Percentiles rank a stretch among this genome's conserved stretches.
Evolutionary conservation across 352 stramenopile species (phyloP).

Genomic region (Pythium vanterpoolii): DNA sequence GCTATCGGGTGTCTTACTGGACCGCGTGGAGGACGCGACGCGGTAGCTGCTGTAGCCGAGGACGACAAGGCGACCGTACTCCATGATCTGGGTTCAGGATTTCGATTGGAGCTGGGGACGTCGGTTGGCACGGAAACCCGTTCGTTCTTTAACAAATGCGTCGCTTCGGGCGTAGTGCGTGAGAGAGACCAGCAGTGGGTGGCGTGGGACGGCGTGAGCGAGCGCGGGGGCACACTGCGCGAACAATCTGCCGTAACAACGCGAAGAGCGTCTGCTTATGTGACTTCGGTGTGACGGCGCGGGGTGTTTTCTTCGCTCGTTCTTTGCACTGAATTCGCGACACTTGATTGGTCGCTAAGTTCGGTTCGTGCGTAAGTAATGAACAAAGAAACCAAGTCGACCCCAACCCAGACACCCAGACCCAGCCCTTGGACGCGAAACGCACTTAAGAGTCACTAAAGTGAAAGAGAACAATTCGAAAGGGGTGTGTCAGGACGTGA

Average conservation of each 20-base stretch:
- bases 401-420: too few relatives aligned
- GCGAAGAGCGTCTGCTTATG: too few relatives aligned
- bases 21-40: constrained; percentile 34
- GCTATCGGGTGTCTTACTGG: background rate
- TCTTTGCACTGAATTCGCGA: background rate
- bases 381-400: too few relatives aligned
- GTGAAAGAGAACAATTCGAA: background rate
- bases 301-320: background rate
- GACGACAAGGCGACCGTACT: constrained; percentile 82
- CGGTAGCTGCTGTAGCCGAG: constrained; percentile 85
- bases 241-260: too few relatives aligned
- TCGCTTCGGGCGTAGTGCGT: background rate
- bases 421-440: background rate
- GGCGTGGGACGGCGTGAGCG: background rate
- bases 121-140: background rate
- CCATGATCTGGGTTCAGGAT: constrained; percentile 27
- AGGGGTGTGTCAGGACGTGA: constrained; percentile 16
- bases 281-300: too few relatives aligned
- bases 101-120: background rate
- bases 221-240: too few relatives aligned
- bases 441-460: constrained; percentile 15
- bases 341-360: background rate
- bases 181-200: too few relatives aligned
- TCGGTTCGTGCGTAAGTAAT: background rate
- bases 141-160: constrained; percentile 1